Base-by-base conservation (phyloP, 148 eudicot genomes). In the Diospyros kaki region DNA sequence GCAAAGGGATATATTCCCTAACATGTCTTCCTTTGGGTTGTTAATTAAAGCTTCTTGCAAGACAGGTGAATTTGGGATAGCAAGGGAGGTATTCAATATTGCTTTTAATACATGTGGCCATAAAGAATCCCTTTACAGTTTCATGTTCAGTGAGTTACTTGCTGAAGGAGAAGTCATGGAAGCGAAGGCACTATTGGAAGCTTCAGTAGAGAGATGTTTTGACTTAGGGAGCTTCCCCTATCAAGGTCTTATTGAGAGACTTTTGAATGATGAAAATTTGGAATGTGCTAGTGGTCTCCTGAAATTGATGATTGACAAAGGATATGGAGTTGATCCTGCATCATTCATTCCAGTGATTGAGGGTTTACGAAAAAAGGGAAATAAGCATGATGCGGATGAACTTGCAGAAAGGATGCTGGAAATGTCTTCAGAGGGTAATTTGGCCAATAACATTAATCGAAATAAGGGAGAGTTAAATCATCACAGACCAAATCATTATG, bases 291-390 rank as follows among this genome's bases (percentile, higher is more conserved):
- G 61, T 73, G 81, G 74, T 69, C 73, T 87, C 67, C 89, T 95
- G 46, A 73, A 76, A 69, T 90, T 78, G 80, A 76, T 95, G 90
- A 78, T 88, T 54, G 11, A 65, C 68, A 87, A 79, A 73, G 85
- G 89, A 80, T 95, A 88, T 75, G 75, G 66, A 62, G 90, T 95
- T 89, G 99, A 92, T 61, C 94, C 94, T 73, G 94, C 96, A 56
- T 71, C 82, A 9, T 88, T 92, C 82, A 83, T 95, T 84, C 96
- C 96, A 43, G 96, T 95, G 73, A 84, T 95, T 84, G 99, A 92
- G 68, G 86, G 83, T 56, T 86, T 92, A 70, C 77, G 81, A 64
- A 83, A 78, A 74, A 67, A 59, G 68, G 97, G 97, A 76, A 85
- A 76, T 75, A 95, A 95, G 78, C 87, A 77, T 52, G 97, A 86